Base-by-base conservation (phyloP, 1,284 basidiomycete genomes). In the Trichosporon faecale region DNA sequence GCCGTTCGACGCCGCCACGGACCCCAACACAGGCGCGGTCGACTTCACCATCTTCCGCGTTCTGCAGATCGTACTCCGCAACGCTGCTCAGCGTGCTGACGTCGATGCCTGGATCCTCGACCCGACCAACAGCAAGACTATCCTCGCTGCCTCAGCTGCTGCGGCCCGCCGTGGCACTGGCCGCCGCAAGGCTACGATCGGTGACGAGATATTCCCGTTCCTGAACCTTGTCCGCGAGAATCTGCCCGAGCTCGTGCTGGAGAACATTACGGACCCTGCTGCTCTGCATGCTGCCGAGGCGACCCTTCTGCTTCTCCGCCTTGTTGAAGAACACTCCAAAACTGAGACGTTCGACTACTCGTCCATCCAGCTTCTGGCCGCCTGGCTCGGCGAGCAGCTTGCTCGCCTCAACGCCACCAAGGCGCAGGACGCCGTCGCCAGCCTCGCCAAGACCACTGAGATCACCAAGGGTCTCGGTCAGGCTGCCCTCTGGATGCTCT, bases 401-500 rank as follows among this genome's bases (percentile, higher is more conserved):
- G 40, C 46, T 1, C 69, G 66, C 4, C 61, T 79, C 14, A 25
- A 66, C 1, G 55, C 65, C 6, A 67, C 74, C 52, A 68, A 74
- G 23, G 29, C 66, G 1, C 37, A 55, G 12, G 67, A 64, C 12
- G 76, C 75, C 12, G 67, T 78, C 5, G 49, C 52, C 21, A 57
- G 63, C 7, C 76, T 84, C 7, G 76, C 76, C 0, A 75, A 78
- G 57, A 75, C 80, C 2, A 78, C 83, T 18, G 72, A 73, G n/a
- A 68, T 84, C 70, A 81, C 79, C 3, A 74, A 78, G 12, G 85
- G 85, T 52, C 73, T 82, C 18, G 83, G 83, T 8, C 84, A 86
- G 76, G 73, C 80, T 2, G 74, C 80, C 23, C 77, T 86, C 16
- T 86, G 85, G 85, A 87, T 71, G 2, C 69, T 80, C 8, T 82